Percentiles rank a stretch among this genome's conserved stretches.
Conservation (phyloP, 108 stramenopile species). For the Pseudonitzschia delicatissima region DNA sequence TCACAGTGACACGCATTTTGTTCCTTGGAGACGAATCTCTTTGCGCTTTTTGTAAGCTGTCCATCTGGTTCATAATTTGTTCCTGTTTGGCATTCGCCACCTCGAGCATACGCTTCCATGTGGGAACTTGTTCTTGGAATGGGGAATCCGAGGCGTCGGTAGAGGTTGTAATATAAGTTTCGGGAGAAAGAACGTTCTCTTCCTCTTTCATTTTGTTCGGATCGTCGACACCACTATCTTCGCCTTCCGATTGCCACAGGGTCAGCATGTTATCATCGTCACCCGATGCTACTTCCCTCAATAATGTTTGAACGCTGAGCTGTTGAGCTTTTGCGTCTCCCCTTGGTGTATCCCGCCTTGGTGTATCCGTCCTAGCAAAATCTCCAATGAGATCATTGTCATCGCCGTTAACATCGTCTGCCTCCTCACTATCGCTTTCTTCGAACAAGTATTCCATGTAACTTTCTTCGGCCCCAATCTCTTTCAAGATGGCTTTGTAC, state of each 20-base stretch:
- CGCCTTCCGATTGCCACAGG: neutral
- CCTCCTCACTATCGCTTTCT: constrained; percentile 3
- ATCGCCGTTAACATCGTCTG: neutral
- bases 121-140: too few species aligned
- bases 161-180: too few species aligned
- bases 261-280: neutral
- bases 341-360: neutral
- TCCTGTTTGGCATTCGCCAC: constrained; percentile 5
- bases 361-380: neutral
- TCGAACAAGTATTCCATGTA: constrained; percentile 15
- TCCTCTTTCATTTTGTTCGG: too few species aligned
- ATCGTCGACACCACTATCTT: too few species aligned
- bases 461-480: constrained; percentile 7
- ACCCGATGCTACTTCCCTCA: neutral
- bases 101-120: neutral
- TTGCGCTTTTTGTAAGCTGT: neutral
- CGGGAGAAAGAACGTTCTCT: too few species aligned
- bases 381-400: neutral
- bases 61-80: constrained; percentile 6
- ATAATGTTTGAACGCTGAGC: neutral
- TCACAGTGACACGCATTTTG: neutral
- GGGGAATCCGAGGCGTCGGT: too few species aligned
- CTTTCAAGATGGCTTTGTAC: constrained; percentile 4
- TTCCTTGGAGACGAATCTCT: constrained; percentile 8
- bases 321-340: neutral